These are phyloP conservation scores for Candida tunisiensis DNA, from an alignment of 1,139 yeast species.

Conservation along the genomic window DNA sequence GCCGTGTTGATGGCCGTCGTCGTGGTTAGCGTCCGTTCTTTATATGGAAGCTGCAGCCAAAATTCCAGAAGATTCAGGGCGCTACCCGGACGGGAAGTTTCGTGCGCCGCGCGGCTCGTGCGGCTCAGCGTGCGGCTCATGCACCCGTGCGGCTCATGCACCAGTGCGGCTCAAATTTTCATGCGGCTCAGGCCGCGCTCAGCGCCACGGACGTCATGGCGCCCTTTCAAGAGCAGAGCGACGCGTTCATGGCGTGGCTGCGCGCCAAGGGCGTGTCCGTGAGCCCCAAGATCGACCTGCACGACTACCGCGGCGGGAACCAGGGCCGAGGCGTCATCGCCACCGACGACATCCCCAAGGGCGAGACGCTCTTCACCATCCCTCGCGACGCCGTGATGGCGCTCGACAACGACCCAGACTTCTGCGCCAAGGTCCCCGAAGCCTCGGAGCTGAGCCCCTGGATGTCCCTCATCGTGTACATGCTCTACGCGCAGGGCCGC, in stretches of 20 bases:
- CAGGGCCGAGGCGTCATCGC: slow-evolving; percentile 81
- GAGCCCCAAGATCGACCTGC: slow-evolving; percentile 38
- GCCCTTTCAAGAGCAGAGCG: slow-evolving; percentile 21
- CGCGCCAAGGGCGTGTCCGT: slow-evolving; percentile 26
- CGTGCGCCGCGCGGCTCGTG: background rate
- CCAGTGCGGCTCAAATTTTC: slow-evolving; percentile 1
- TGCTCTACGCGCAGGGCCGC: slow-evolving; percentile 40
- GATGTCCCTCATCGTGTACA: slow-evolving; percentile 56
- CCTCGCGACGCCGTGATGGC: slow-evolving; percentile 43
- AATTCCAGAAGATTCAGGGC: too few species aligned
- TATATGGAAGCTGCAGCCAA: too few species aligned
- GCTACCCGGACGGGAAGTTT: too few species aligned
- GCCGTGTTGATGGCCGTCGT: too few species aligned
- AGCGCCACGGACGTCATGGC: slow-evolving; percentile 4
- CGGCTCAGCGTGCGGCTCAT: background rate
- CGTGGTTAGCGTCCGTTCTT: too few species aligned
- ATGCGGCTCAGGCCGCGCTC: too few species aligned
- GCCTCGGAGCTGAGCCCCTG: slow-evolving; percentile 39
- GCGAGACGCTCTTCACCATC: slow-evolving; percentile 47
- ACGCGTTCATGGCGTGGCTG: slow-evolving; percentile 44
- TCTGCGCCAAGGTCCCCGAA: slow-evolving; percentile 21
- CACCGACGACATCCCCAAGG: slow-evolving; percentile 36
- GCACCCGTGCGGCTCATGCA: background rate
- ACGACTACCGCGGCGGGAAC: slow-evolving; percentile 36
- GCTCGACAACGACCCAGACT: slow-evolving; percentile 33